A percentile compares a stretch with the other conserved stretches of the same genome.
Conservation (phyloP, 257 asterid genomes). For the Lithospermum erythrorhizon region DNA sequence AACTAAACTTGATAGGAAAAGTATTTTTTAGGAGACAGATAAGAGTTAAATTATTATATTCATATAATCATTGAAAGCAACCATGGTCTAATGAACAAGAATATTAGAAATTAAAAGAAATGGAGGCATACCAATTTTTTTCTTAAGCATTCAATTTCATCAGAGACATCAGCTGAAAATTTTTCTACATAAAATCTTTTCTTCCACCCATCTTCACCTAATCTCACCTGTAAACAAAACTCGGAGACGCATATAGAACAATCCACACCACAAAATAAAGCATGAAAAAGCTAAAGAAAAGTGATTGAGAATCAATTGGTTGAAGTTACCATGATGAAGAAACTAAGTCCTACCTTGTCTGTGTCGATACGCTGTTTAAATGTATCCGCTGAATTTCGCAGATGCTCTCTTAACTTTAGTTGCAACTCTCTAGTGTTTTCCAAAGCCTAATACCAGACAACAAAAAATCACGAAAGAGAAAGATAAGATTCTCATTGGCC, state of each 20-base stretch:
- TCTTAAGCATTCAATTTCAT: slow-evolving; percentile 28
- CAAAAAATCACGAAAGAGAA: background rate
- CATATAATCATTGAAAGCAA: too few species aligned
- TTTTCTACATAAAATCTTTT: slow-evolving; percentile 42
- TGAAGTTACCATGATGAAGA: background rate
- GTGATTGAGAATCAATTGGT: background rate
- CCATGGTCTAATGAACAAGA: too few species aligned
- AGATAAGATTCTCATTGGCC: background rate
- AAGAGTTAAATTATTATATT: background rate
- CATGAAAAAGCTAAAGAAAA: background rate
- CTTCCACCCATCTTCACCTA: slow-evolving; percentile 33
- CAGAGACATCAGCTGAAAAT: slow-evolving; percentile 22
- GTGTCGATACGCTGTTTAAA: slow-evolving; percentile 23
- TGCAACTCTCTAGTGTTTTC: slow-evolving; percentile 30
- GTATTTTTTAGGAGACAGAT: background rate
- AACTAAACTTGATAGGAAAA: background rate
- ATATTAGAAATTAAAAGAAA: background rate
- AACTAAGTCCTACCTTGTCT: slow-evolving; percentile 25
- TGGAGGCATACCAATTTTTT: slow-evolving; percentile 26
- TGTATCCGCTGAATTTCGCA: slow-evolving; percentile 18
- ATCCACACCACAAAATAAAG: background rate
- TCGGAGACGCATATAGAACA: background rate
- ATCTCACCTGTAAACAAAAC: slow-evolving; percentile 30
- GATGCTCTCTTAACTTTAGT: slow-evolving; percentile 21
- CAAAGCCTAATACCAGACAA: slow-evolving; percentile 18